phyloP scores from a whole-genome alignment of 805 yeast species.

The Starmera caribaea region DNA sequence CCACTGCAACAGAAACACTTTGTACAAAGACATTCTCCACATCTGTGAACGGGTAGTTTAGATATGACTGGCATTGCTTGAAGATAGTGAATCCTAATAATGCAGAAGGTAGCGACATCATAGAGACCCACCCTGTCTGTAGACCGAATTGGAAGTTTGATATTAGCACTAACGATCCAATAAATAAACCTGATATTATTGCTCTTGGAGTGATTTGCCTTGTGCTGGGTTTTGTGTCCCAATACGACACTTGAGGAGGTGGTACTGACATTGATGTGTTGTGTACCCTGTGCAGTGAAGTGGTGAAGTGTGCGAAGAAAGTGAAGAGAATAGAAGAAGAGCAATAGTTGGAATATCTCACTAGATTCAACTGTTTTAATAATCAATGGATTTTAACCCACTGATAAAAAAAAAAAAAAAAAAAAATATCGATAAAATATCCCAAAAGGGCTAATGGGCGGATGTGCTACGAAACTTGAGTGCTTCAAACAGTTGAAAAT shows the following conservation, averaged over 20 bases:
- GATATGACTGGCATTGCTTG: slow-evolving; percentile 35
- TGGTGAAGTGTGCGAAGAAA: too few species aligned
- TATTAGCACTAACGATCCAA: slow-evolving; percentile 81
- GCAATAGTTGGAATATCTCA: too few species aligned
- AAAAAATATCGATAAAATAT: too few species aligned
- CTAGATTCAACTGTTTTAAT: too few species aligned
- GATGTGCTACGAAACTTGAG: too few species aligned
- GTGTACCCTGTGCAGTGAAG: too few species aligned
- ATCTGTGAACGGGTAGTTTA: slow-evolving; percentile 51
- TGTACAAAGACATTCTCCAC: slow-evolving; percentile 93
- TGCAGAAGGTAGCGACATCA: slow-evolving; percentile 97
- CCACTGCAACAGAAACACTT: slow-evolving; percentile 92
- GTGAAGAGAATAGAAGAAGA: too few species aligned
- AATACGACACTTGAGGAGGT: slow-evolving; percentile 5
- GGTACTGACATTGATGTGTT: neutral
- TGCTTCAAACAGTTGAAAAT: too few species aligned
- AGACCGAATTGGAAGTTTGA: slow-evolving; percentile 94
- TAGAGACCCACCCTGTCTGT: slow-evolving; percentile 98
- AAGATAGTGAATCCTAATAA: slow-evolving; percentile 78
- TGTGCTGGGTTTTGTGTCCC: slow-evolving; percentile 40
- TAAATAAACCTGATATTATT: slow-evolving; percentile 62
- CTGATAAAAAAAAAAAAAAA: too few species aligned
- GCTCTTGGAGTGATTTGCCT: slow-evolving; percentile 70
- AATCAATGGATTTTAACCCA: too few species aligned
- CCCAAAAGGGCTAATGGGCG: too few species aligned